A percentile compares a stretch with the other conserved stretches of the same genome.
phyloP scores from a whole-genome alignment of 495 filamentous ascomycete genomes.

The Aspergillus nanangensis region DNA sequence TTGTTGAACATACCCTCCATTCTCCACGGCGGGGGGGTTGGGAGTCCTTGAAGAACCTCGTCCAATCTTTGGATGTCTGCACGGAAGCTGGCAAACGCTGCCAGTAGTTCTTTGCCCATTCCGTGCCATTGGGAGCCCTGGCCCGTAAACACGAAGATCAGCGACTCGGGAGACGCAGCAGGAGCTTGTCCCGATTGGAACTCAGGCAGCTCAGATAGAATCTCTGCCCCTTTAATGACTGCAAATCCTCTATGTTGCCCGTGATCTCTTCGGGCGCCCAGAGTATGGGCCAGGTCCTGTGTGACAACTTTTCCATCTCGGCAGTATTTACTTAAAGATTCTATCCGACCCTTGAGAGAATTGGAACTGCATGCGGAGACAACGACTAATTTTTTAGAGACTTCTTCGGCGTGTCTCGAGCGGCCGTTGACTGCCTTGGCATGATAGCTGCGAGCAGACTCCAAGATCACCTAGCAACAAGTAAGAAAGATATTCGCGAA shows the following conservation, averaged over 20 bases:
- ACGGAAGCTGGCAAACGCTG: slow-evolving; percentile 9
- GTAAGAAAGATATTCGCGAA: slow-evolving; percentile 1
- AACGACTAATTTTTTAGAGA: too few relatives aligned
- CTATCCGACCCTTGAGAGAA: slow-evolving; percentile 7
- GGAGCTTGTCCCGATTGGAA: not conserved
- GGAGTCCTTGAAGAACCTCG: slow-evolving; percentile 6
- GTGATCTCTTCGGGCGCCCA: slow-evolving; percentile 20
- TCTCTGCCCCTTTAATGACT: not conserved
- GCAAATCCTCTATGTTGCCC: slow-evolving; percentile 6
- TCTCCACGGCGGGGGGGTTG: slow-evolving; percentile 15
- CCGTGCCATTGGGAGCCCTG: slow-evolving; percentile 22
- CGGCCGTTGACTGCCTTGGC: too few relatives aligned
- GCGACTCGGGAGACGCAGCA: not conserved
- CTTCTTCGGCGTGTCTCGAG: too few relatives aligned
- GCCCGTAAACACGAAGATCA: slow-evolving; percentile 19
- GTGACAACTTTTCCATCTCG: slow-evolving; percentile 8
- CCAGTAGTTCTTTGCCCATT: slow-evolving; percentile 13
- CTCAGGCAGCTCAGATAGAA: not conserved
- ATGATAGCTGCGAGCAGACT: slow-evolving; percentile 1
- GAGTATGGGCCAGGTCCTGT: slow-evolving; percentile 20
- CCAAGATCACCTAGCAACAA: slow-evolving; percentile 2
- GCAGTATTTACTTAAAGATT: slow-evolving; percentile 8
- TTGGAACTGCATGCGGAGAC: too few relatives aligned
- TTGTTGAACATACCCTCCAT: slow-evolving; percentile 21
- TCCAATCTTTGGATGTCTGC: slow-evolving; percentile 17